These are phyloP conservation scores for Pseudogymnoascus pannorum DNA, from an alignment of 2,329 filamentous ascomycete species.

Conservation along the genomic window DNA sequence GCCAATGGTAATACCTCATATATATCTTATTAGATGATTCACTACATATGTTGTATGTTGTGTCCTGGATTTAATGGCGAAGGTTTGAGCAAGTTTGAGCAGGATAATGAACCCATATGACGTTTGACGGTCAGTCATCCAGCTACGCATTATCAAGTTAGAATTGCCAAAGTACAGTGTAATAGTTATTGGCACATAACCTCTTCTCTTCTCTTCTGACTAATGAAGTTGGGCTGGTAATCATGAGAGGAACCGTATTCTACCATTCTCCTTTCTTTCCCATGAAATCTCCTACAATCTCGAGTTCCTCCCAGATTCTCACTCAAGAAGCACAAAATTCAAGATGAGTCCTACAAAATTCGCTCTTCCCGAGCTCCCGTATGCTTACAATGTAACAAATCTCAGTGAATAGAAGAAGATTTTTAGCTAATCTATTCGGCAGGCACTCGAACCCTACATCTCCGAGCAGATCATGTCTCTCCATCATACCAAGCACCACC, in stretches of 20 bases:
- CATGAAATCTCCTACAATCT: neutral
- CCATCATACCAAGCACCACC: conserved; percentile 73
- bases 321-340: neutral
- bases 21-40: neutral
- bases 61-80: neutral
- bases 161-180: no score
- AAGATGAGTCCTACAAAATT: neutral
- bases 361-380: conserved; percentile 58
- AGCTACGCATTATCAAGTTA: no score
- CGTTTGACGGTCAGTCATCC: no score
- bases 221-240: neutral
- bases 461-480: conserved; percentile 74
- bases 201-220: neutral
- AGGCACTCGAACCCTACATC: conserved; percentile 69
- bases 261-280: neutral
- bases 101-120: neutral
- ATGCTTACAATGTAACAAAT: conserved; percentile 58
- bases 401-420: conserved; percentile 25
- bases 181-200: neutral
- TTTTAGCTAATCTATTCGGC: neutral
- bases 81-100: conserved; percentile 11
- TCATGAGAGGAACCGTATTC: neutral
- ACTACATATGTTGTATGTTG: neutral
- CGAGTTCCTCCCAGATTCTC: neutral
- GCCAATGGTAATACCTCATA: neutral